These are phyloP conservation scores for Aspergillus pseudoterreus DNA, from an alignment of 2,329 filamentous ascomycete species.

Conservation along the genomic window DNA sequence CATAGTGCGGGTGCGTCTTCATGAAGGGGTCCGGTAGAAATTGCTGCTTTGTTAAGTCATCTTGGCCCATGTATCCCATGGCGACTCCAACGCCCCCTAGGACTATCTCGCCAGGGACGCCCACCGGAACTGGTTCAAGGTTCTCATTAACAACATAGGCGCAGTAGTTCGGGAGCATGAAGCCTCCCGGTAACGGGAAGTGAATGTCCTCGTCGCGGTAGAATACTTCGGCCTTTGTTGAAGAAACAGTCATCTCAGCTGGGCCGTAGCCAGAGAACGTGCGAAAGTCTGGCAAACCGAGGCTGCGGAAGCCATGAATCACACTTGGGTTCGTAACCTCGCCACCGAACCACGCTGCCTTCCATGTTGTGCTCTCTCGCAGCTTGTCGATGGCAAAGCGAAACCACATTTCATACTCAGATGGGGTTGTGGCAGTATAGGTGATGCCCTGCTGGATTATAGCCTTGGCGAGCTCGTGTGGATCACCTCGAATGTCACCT, in stretches of 20 bases:
- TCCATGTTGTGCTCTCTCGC: constrained; percentile 12
- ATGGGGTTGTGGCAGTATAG: constrained; percentile 17
- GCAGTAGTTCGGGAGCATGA: constrained; percentile 33
- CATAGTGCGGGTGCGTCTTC: neutral
- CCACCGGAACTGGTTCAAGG: constrained; percentile 34
- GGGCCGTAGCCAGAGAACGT: constrained; percentile 13
- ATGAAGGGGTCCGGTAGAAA: constrained; percentile 9
- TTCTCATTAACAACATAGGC: constrained; percentile 37
- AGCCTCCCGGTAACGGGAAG: constrained; percentile 6
- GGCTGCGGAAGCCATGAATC: constrained; percentile 11
- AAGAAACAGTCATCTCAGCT: constrained; percentile 17
- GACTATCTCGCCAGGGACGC: constrained; percentile 41
- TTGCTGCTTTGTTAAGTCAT: constrained; percentile 2
- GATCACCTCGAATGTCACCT: constrained; percentile 15
- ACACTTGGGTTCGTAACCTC: constrained; percentile 13
- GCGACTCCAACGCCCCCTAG: constrained; percentile 31
- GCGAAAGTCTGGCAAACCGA: no score
- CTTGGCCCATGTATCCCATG: constrained; percentile 16
- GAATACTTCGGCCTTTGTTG: constrained; percentile 17
- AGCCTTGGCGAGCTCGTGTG: constrained; percentile 14
- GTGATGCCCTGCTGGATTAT: constrained; percentile 17
- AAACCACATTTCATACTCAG: constrained; percentile 18
- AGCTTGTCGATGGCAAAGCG: constrained; percentile 14
- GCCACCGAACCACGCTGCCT: constrained; percentile 17
- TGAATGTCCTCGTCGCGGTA: neutral